A percentile compares a stretch with the other conserved stretches of the same genome.
These are phyloP conservation scores for Thalia dealbata DNA, from an alignment of 176 grass and related monocot species.

Conservation along the genomic window DNA sequence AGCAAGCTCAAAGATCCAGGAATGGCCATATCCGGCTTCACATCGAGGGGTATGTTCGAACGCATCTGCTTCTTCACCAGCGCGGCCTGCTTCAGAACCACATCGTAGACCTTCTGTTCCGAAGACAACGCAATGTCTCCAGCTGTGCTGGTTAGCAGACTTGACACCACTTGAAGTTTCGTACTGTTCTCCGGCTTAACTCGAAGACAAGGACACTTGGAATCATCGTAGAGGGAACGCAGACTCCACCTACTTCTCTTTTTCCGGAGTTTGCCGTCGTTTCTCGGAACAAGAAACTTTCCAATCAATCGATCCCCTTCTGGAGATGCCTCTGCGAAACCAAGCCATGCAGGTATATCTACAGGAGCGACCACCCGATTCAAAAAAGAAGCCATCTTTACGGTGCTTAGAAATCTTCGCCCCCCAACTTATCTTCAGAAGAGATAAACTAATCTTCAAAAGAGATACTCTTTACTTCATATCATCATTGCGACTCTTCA, in stretches of 20 bases:
- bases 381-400: not conserved
- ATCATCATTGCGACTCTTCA: too few species aligned
- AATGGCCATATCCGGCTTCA: conserved; percentile 17
- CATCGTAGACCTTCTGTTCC: conserved; percentile 66
- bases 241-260: conserved; percentile 1
- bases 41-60: not conserved
- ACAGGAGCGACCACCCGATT: not conserved
- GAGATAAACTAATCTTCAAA: too few species aligned
- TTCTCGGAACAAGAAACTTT: not conserved
- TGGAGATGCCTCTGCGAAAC: not conserved
- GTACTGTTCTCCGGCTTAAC: conserved; percentile 23
- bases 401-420: not conserved
- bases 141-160: conserved; percentile 14
- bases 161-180: conserved; percentile 9
- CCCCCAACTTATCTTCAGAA: not conserved
- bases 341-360: not conserved
- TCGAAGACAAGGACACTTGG: conserved; percentile 30
- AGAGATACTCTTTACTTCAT: too few species aligned
- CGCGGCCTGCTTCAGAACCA: conserved; percentile 72
- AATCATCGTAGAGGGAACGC: conserved; percentile 26
- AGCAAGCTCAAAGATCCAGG: conserved; percentile 36
- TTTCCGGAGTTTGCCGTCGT: not conserved
- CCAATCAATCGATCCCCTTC: not conserved
- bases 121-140: conserved; percentile 30
- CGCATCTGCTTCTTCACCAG: conserved; percentile 31